phyloP scores from a whole-genome alignment of 2,329 filamentous ascomycete genomes.

The Fusarium caatingaense region DNA sequence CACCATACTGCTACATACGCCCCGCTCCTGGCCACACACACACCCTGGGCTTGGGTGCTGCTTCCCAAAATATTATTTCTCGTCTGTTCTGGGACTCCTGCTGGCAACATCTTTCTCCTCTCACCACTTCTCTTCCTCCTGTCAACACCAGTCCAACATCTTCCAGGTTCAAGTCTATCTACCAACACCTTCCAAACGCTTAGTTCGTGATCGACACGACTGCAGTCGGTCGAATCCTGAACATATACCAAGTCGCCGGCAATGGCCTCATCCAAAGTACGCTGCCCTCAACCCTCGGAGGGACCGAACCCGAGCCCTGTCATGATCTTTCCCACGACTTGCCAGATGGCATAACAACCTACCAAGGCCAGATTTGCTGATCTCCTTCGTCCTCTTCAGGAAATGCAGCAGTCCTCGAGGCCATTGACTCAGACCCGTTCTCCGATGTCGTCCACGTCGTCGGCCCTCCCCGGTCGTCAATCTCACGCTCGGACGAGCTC shows the following conservation, averaged over 20 bases:
- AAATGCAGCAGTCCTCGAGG: slow-evolving; percentile 73
- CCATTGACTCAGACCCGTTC: slow-evolving; percentile 73
- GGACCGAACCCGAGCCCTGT: slow-evolving; percentile 39
- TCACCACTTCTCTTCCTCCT: slow-evolving; percentile 40
- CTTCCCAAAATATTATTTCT: slow-evolving; percentile 57
- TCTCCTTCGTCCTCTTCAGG: slow-evolving; percentile 57
- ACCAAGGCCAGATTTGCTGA: slow-evolving; percentile 52
- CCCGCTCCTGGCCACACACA: slow-evolving; percentile 48
- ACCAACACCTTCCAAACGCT: slow-evolving; percentile 37
- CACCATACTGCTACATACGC: slow-evolving; percentile 37
- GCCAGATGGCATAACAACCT: slow-evolving; percentile 48
- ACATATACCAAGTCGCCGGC: slow-evolving; percentile 54
- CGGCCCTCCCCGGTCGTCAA: slow-evolving; percentile 69
- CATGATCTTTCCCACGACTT: slow-evolving; percentile 44
- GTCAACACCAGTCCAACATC: slow-evolving; percentile 30
- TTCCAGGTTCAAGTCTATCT: slow-evolving; percentile 32
- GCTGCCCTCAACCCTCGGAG: slow-evolving; percentile 42
- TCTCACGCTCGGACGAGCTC: slow-evolving; percentile 81
- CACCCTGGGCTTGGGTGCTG: slow-evolving; percentile 45
- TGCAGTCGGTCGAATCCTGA: slow-evolving; percentile 50
- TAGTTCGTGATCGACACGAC: slow-evolving; percentile 49
- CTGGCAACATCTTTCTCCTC: slow-evolving; percentile 41
- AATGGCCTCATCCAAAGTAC: slow-evolving; percentile 74
- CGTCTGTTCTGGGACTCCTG: slow-evolving; percentile 47
- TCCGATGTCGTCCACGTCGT: slow-evolving; percentile 68